Evolutionary conservation across 2,329 filamentous ascomycete species (phyloP), one percentile per base, ranked within the genome.

Genomic region (Fusarium albosuccineum): DNA sequence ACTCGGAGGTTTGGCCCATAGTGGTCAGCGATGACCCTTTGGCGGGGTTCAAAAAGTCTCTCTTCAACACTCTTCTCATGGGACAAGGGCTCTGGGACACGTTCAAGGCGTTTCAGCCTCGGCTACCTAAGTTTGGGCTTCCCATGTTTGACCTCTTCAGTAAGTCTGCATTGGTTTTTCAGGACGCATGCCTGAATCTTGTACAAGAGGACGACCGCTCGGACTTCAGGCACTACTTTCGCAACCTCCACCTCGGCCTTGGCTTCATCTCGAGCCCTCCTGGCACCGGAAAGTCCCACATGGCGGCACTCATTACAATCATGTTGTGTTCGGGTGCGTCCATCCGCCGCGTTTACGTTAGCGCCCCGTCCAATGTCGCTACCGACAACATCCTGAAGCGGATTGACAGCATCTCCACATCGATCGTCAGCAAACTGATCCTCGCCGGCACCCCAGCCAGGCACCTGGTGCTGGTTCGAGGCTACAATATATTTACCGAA

Each of bases 71-170:
- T 10, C 5, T 60, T 0, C 13, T 65, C 2, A 1, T 48, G 1
- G 62, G 45, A 0, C 17, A 51, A 14, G 60, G 55, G 0, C 26
- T 64, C 1, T 60, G 60, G 55, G 6, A 27, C 2, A 0, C 48
- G 0, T 8, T 8, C 0, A 34, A 29, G 0, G 4, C 3, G 0
- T 22, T 11, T 0, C 1, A 30, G 0, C 17, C 11, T 0, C 1
- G 17, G 17, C 17, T 3, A 22, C 17, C 17, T 22, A 22, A 2
- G 17, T 22, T 34, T 0, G 1, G n/a, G 0, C 3, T 56, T 0
- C 34, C 49, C 16, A 4, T 10, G 0, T 34, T 60, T 0, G 13
- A 65, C 4, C 1, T 60, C 1, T 17, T 65, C 2, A 1, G 14
- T 0, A 30, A 9, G 1, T 22, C 60, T 1, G 26, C 55, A 0